A percentile compares a stretch with the other conserved stretches of the same genome.
Evolutionary conservation across 768 basidiomycete genomes (phyloP).

Genomic region (Rhodotorula graminis): DNA sequence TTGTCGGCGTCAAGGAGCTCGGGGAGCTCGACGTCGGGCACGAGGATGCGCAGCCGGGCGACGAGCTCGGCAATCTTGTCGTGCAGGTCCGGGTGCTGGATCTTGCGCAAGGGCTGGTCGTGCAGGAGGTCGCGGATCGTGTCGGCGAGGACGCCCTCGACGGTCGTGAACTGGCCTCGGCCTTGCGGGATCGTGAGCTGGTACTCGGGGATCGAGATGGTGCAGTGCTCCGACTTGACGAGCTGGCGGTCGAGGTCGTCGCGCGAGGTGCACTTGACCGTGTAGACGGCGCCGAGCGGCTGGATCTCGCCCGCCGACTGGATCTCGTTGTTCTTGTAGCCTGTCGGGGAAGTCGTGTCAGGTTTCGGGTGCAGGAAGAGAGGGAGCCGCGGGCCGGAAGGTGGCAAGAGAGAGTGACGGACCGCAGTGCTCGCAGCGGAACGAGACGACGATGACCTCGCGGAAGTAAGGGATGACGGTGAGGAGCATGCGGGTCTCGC

Average conservation of each 20-base stretch:
- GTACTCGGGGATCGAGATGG: slow-evolving; percentile 77
- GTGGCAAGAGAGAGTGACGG: slow-evolving; percentile 38
- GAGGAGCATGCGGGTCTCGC: slow-evolving; percentile 76
- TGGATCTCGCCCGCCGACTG: slow-evolving; percentile 81
- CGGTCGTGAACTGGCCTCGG: slow-evolving; percentile 89
- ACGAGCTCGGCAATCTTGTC: slow-evolving; percentile 70
- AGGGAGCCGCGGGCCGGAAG: background rate
- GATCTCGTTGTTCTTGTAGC: slow-evolving; percentile 75
- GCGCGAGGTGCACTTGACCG: slow-evolving; percentile 66
- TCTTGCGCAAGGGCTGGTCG: slow-evolving; percentile 71
- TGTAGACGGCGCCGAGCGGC: slow-evolving; percentile 79
- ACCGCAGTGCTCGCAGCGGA: slow-evolving; percentile 91
- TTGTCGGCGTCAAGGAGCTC: slow-evolving; percentile 35
- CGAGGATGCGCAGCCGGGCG: slow-evolving; percentile 59
- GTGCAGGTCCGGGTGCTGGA: slow-evolving; percentile 66
- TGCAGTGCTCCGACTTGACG: slow-evolving; percentile 78
- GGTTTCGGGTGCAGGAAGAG: too few species aligned
- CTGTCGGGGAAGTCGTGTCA: slow-evolving; percentile 1
- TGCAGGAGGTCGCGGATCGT: slow-evolving; percentile 70
- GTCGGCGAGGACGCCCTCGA: slow-evolving; percentile 85
- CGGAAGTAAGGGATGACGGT: slow-evolving; percentile 93
- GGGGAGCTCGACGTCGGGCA: slow-evolving; percentile 58
- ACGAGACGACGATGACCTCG: slow-evolving; percentile 93
- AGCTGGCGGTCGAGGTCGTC: slow-evolving; percentile 86
- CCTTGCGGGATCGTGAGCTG: slow-evolving; percentile 81